These are phyloP conservation scores for Penicillium bovifimosum DNA, from an alignment of 495 filamentous ascomycete genomes.

Conservation along the genomic window DNA sequence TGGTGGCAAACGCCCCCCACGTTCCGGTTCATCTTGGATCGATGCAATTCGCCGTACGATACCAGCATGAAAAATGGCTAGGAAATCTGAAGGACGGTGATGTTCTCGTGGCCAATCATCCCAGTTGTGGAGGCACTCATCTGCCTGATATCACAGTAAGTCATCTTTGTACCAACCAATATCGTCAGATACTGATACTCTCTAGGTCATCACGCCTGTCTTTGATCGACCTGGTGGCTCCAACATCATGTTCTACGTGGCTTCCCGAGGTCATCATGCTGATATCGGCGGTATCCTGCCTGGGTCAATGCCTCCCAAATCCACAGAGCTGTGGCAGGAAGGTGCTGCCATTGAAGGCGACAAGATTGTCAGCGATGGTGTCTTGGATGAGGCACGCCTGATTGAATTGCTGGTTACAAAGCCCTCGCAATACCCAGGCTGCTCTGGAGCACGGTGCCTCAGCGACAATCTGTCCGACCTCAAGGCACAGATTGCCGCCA, in stretches of 20 bases:
- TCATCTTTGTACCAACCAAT: not conserved
- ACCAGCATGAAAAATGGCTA: constrained; percentile 87
- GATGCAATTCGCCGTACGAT: constrained; percentile 93
- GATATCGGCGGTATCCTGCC: constrained; percentile 96
- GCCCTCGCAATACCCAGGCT: constrained; percentile 79
- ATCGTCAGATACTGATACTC: not conserved
- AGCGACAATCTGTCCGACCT: constrained; percentile 94
- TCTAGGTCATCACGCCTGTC: constrained; percentile 68
- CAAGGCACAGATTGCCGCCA: constrained; percentile 92
- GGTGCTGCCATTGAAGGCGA: constrained; percentile 91
- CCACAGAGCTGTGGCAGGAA: constrained; percentile 88
- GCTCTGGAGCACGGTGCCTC: constrained; percentile 83
- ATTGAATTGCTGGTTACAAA: constrained; percentile 76
- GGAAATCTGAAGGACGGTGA: constrained; percentile 86
- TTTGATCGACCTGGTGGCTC: constrained; percentile 63
- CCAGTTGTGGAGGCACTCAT: constrained; percentile 84
- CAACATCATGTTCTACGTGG: constrained; percentile 94
- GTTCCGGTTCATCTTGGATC: constrained; percentile 84
- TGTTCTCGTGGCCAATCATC: constrained; percentile 93
- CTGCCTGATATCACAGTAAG: constrained; percentile 87
- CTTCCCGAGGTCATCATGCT: constrained; percentile 90
- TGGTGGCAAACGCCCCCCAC: constrained; percentile 81
- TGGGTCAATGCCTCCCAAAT: constrained; percentile 95
- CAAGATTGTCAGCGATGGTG: constrained; percentile 85
- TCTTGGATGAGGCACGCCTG: constrained; percentile 84